Evolutionary conservation across 345 rosid genomes (phyloP), one percentile per base, ranked within the genome.

Genomic region (Laguncularia racemosa): DNA sequence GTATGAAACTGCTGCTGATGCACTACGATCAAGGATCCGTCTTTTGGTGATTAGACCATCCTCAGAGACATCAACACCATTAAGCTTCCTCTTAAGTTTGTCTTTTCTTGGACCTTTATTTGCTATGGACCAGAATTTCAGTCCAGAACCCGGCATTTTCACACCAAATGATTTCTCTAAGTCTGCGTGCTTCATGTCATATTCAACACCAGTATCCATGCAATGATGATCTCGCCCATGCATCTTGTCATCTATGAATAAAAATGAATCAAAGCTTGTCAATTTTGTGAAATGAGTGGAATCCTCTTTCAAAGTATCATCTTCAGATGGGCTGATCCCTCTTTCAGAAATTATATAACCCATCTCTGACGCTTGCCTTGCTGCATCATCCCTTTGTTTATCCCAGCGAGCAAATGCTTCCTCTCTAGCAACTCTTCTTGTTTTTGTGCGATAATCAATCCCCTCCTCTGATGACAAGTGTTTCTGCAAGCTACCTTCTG

Each of bases 111-210:
- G 76, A 45, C 79, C 88, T 71, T 84, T 74, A 16, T 82, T 76
- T 64, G 74, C 70, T 65, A 73, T 75, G 17, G 96, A 75, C 85
- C 83, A 84, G 56, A 83, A 76, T 57, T 79, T 84, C 62, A 78
- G 80, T 58, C 93, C 87, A 17, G 85, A 71, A 66, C 84, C 92
- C 60, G 89, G 85, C 58, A 85, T 69, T 57, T 88, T 88, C 49
- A 83, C 76, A 51, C 98, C 98, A 74, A 92, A 92, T 23, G 93
- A 84, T 72, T 81, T 89, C 81, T 92, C 98, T 65, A 92, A 69
- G 55, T 89, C 95, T 9, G 96, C 93, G 70, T 89, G 96, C 74
- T 82, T 92, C 73, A 69, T 72, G 33, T 86, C 84, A 73, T 89
- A 92, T 59, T 84, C 82, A 80, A 81, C 73, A 59, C 95, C 82